Base-by-base conservation (phyloP, 1,284 basidiomycete species). In the Phlebopus sp. region DNA sequence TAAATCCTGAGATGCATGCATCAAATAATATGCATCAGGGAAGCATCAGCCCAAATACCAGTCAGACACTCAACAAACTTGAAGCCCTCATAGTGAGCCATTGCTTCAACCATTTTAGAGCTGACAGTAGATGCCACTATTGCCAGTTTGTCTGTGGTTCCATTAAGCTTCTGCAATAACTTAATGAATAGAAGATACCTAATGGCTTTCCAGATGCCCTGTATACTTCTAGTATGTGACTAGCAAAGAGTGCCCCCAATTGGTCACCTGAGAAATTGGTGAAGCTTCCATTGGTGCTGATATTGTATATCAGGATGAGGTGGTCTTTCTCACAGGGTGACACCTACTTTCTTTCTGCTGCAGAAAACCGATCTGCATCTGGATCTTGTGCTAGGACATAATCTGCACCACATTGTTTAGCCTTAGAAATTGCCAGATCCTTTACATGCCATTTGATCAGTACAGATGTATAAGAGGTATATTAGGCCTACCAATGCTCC, bases 81-180 rank as follows among this genome's bases (percentile, higher is more conserved):
- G 70, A 92, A 92, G 0, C 88, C 89, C 59, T 92, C 90, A 4
- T 63, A 62, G 36, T 68, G 60, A 0, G 90, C 90, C 69, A 93
- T 87, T 2, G 78, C 71, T 57, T 85, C 83, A 10, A 93, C 69
- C 86, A 93, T 88, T 67, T 90, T 92, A 3, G 88, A 92, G 62
- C 89, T 92, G 10, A 92, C 91, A 3, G 89, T 89, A 0, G 90
- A 92, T 1, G 88, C 88, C 8, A 92, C 82, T 80, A 93, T 90
- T 1, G 84, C 88, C 6, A 92, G 69, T 56, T 82, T 84, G 4
- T 76, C 80, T 82, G 44, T 7, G 46, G 38, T 4, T 1, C 11
- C 2, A 25, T 49, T 30, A 47, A 47, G 37, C 17, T 27, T 11
- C 3, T n/a, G 36, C 14, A 1, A 8, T n/a, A 2, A 25, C 27